A percentile compares a stretch with the other conserved stretches of the same genome.
These are phyloP conservation scores for Alternaria atra DNA, from an alignment of 2,329 filamentous ascomycete species.

Conservation along the genomic window DNA sequence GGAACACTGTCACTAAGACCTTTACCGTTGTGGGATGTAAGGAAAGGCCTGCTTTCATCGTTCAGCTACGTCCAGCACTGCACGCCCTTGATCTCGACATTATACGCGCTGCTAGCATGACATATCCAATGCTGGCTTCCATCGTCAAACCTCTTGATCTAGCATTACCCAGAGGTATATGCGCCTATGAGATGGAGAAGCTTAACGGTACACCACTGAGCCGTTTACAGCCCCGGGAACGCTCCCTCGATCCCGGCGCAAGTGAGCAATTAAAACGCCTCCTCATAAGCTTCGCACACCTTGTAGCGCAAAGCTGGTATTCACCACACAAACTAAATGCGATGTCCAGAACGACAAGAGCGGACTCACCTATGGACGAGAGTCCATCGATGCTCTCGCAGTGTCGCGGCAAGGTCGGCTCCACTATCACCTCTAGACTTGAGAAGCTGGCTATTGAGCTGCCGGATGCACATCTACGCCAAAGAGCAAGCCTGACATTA, in stretches of 20 bases:
- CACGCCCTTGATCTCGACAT: slow-evolving; percentile 36
- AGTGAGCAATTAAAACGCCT: slow-evolving; percentile 30
- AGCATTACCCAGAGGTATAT: slow-evolving; percentile 20
- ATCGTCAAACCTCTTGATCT: slow-evolving; percentile 15
- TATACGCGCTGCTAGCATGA: slow-evolving; percentile 24
- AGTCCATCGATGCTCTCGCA: slow-evolving; percentile 17
- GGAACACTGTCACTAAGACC: not conserved
- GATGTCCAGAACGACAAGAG: slow-evolving; percentile 13
- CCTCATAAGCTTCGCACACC: slow-evolving; percentile 38
- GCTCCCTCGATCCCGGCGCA: not conserved
- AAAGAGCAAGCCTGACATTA: slow-evolving; percentile 26
- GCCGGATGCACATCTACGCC: slow-evolving; percentile 31
- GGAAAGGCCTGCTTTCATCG: slow-evolving; percentile 16
- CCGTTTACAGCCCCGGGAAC: slow-evolving; percentile 16
- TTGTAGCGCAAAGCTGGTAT: slow-evolving; percentile 40
- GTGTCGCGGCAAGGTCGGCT: slow-evolving; percentile 43
- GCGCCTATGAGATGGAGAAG: slow-evolving; percentile 38
- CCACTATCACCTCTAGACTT: slow-evolving; percentile 37
- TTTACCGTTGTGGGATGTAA: no score
- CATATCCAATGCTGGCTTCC: slow-evolving; percentile 39
- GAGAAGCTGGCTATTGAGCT: slow-evolving; percentile 32
- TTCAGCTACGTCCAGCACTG: slow-evolving; percentile 40
- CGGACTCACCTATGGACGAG: slow-evolving; percentile 32
- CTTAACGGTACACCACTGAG: slow-evolving; percentile 37
- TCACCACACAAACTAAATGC: not conserved